These are phyloP conservation scores for Tricholoma flavovirens DNA, from an alignment of 768 basidiomycete genomes.

Conservation along the genomic window DNA sequence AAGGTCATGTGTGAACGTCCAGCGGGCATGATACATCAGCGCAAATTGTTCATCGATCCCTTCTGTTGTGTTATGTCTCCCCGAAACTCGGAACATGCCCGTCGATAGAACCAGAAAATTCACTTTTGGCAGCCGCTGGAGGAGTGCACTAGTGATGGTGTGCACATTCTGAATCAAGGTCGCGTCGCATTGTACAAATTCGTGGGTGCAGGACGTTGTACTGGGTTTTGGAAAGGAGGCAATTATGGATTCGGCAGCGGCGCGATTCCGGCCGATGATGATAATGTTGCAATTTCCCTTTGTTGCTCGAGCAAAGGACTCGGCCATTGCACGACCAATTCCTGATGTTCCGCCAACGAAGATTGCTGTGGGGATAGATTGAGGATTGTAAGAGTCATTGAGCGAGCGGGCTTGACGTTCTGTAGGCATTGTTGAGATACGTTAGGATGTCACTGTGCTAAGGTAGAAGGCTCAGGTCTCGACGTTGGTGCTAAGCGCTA, in stretches of 20 bases:
- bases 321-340: conserved; percentile 43
- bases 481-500: too few relatives aligned
- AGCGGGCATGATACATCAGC: conserved; percentile 40
- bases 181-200: conserved; percentile 48
- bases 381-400: conserved; percentile 26
- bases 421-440: not conserved
- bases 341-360: conserved; percentile 44
- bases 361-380: conserved; percentile 27
- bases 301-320: conserved; percentile 39
- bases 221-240: conserved; percentile 32
- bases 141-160: conserved; percentile 22
- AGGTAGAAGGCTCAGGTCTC: too few relatives aligned
- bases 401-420: conserved; percentile 7
- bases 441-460: too few relatives aligned
- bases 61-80: conserved; percentile 37
- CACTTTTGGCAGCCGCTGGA: conserved; percentile 33
- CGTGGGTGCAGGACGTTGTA: conserved; percentile 13
- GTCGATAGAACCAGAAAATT: conserved; percentile 49
- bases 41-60: conserved; percentile 41
- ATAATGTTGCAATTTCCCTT: conserved; percentile 48
- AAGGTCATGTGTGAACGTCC: conserved; percentile 43
- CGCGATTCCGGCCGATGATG: conserved; percentile 46
- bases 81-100: conserved; percentile 33
- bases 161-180: conserved; percentile 46
- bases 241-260: conserved; percentile 42